These are phyloP conservation scores for Chlamydomonas incerta DNA, from an alignment of 139 green algal genomes.

Conservation along the genomic window DNA sequence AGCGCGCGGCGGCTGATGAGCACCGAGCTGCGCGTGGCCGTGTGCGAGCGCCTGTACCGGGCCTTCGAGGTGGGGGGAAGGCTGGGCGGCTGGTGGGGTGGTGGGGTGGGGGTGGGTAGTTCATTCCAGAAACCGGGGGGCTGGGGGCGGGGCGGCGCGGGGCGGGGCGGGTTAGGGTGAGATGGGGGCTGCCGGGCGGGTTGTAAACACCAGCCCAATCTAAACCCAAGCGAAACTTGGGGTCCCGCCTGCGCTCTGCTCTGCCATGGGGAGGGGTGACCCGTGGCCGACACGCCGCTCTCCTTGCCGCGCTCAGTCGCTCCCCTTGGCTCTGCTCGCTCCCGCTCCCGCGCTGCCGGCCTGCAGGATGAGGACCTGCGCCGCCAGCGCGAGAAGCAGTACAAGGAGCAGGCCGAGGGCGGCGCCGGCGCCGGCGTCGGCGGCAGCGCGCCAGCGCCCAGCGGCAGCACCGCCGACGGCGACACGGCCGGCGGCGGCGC, in stretches of 20 bases:
- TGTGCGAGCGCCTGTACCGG: conserved; percentile 38
- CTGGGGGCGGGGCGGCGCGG: no score
- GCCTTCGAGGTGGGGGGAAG: conserved; percentile 22
- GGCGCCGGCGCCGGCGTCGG: not conserved
- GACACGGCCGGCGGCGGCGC: not conserved
- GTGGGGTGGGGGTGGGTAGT: not conserved
- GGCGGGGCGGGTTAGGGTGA: no score
- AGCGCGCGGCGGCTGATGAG: conserved; percentile 20
- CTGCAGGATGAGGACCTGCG: conserved; percentile 29
- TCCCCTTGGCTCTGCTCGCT: no score
- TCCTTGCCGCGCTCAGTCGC: no score
- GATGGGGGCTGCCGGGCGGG: no score
- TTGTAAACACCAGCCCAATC: not conserved
- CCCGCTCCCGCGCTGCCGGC: not conserved
- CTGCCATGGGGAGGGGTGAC: no score
- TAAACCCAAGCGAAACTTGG: not conserved
- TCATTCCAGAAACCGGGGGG: no score
- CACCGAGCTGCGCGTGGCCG: conserved; percentile 8
- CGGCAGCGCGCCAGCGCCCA: not conserved
- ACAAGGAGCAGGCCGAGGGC: not conserved
- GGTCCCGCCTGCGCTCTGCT: no score
- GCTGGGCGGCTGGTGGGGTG: not conserved
- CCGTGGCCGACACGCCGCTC: no score
- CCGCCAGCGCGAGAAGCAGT: conserved; percentile 25
- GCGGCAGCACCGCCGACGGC: no score